A percentile compares a stretch with the other conserved stretches of the same genome.
Conservation (phyloP, 169 alveolate species). For the Cryptosporidium sp. region DNA sequence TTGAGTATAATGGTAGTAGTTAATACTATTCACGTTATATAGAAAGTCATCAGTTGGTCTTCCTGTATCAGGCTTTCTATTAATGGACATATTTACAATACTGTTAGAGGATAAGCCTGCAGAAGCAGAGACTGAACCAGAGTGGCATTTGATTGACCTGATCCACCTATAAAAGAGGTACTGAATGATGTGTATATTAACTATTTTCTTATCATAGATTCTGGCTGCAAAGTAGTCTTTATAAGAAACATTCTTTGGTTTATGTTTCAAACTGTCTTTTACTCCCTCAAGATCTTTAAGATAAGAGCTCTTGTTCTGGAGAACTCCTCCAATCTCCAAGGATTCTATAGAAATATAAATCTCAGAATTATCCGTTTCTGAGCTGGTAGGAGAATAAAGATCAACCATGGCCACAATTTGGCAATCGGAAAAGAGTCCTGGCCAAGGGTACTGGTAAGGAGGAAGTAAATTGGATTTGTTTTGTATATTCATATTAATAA, state of each 20-base stretch:
- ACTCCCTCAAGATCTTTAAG: neutral
- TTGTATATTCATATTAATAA: slow-evolving; percentile 14
- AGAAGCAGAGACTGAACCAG: neutral
- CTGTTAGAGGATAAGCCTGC: neutral
- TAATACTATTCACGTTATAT: slow-evolving; percentile 22
- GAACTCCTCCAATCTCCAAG: slow-evolving; percentile 42
- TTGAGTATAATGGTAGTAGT: neutral
- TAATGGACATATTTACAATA: neutral
- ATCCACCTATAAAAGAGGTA: slow-evolving; percentile 68
- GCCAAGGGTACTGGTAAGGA: slow-evolving; percentile 75
- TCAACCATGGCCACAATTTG: slow-evolving; percentile 31
- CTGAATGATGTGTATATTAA: slow-evolving; percentile 55
- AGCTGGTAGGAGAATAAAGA: neutral
- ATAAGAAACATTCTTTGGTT: neutral
- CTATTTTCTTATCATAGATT: slow-evolving; percentile 17
- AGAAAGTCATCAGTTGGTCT: slow-evolving; percentile 60
- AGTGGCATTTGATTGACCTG: slow-evolving; percentile 33
- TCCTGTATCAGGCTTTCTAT: slow-evolving; percentile 39
- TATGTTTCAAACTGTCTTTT: neutral
- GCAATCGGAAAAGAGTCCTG: slow-evolving; percentile 58
- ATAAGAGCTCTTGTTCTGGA: neutral
- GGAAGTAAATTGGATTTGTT: slow-evolving; percentile 59
- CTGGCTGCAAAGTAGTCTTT: neutral
- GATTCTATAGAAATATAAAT: slow-evolving; percentile 14
- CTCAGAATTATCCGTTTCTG: neutral